Conservation (phyloP, 331 rosid genomes). For the Prunus yedoensis region DNA sequence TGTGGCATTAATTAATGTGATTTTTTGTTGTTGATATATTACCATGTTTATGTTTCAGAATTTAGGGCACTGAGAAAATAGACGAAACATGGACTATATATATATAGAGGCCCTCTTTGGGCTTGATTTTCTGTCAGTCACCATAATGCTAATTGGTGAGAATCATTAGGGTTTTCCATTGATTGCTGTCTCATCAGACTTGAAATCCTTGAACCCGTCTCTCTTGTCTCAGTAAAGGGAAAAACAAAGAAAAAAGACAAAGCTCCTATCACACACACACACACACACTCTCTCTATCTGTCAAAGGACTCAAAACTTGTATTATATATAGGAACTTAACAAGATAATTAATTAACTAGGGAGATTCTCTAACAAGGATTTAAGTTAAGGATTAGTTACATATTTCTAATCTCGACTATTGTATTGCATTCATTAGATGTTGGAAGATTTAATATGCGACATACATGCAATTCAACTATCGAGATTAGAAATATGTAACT, state of each 20-base stretch:
- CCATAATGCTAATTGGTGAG: too few species aligned
- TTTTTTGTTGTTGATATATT: background rate
- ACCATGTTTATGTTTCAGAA: background rate
- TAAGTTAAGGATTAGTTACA: too few species aligned
- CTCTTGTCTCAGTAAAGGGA: background rate
- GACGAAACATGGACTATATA: background rate
- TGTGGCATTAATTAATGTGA: background rate
- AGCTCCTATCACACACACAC: background rate
- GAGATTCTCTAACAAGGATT: too few species aligned
- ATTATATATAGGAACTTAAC: background rate
- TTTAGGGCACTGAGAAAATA: background rate
- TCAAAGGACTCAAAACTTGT: background rate
- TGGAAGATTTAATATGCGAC: too few species aligned
- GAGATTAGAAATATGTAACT: too few species aligned
- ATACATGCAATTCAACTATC: too few species aligned
- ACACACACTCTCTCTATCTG: background rate
- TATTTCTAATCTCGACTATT: too few species aligned
- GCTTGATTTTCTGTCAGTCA: background rate
- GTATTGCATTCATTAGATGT: too few species aligned
- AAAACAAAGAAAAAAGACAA: background rate
- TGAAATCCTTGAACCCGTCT: background rate
- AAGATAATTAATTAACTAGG: background rate
- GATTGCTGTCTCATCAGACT: constrained; percentile 1
- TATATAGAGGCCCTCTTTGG: background rate
- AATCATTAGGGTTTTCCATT: background rate